Evolutionary conservation across 495 filamentous ascomycete genomes (phyloP).

Genomic region (Aspergillus cristatus): DNA sequence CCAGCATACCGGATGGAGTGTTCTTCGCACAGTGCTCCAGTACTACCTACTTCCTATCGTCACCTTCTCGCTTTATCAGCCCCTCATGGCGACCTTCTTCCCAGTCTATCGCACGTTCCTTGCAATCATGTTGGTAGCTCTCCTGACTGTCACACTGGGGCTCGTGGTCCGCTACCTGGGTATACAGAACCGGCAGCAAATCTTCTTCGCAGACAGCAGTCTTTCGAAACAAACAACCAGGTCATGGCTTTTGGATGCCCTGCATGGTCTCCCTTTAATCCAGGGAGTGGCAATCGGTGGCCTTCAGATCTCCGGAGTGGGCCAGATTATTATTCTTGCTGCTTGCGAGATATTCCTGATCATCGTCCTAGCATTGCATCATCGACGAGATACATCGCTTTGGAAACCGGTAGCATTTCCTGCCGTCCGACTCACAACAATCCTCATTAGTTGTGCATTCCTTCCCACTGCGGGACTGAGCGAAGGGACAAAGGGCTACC

Average conservation of each 20-base stretch:
- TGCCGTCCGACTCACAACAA: background rate
- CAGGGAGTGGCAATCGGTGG: conserved; percentile 7
- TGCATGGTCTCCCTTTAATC: conserved; percentile 8
- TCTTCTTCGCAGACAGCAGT: conserved; percentile 2
- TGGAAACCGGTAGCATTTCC: conserved; percentile 2
- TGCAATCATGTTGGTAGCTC: background rate
- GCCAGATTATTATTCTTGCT: conserved; percentile 3
- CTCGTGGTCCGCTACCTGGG: conserved; percentile 1
- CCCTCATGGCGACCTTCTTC: conserved; percentile 1
- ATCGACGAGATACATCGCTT: background rate
- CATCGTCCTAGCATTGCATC: background rate
- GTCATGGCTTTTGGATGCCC: conserved; percentile 3
- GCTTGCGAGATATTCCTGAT: conserved; percentile 4
- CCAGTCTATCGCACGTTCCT: conserved; percentile 7
- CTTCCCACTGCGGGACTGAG: background rate
- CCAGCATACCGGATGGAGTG: conserved; percentile 8
- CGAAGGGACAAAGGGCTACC: conserved; percentile 2
- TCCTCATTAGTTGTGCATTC: conserved; percentile 7
- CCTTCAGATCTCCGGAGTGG: conserved; percentile 5
- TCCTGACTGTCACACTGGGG: conserved; percentile 1
- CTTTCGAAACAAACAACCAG: background rate
- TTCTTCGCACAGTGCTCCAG: conserved; percentile 7
- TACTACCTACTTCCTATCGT: conserved; percentile 7
- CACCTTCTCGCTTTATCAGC: conserved; percentile 7
- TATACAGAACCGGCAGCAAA: background rate